Percentiles rank a stretch among this genome's conserved stretches.
Evolutionary conservation across 2,329 filamentous ascomycete genomes (phyloP).

Genomic region (Tolypocladium ophioglossoides): DNA sequence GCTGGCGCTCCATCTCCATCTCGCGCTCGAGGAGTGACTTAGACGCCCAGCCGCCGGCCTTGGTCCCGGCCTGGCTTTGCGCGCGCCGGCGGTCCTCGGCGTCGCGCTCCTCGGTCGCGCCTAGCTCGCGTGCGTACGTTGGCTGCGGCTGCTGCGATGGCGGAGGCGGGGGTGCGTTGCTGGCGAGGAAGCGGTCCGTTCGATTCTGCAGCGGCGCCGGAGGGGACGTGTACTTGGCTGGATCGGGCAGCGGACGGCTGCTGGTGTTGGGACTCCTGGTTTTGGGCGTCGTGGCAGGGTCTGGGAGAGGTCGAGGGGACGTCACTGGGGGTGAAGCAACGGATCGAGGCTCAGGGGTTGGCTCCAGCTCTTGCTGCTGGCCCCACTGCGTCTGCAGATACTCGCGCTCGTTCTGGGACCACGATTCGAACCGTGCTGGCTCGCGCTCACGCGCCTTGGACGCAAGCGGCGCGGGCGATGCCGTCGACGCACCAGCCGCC

Average conservation of each 20-base stretch:
- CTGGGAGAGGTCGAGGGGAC: conserved; percentile 32
- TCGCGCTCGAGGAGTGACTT: conserved; percentile 68
- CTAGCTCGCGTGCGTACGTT: conserved; percentile 45
- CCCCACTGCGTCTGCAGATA: conserved; percentile 46
- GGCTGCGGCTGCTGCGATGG: conserved; percentile 26
- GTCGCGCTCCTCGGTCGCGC: conserved; percentile 49
- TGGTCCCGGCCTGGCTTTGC: conserved; percentile 48
- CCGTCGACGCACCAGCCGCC: conserved; percentile 1
- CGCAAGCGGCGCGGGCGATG: neutral
- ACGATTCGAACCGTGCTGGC: conserved; percentile 47
- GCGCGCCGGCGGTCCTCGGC: conserved; percentile 50
- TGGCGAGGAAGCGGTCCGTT: conserved; percentile 47
- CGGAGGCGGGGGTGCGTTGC: conserved; percentile 42
- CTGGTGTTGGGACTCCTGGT: conserved; percentile 27
- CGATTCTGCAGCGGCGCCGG: conserved; percentile 27
- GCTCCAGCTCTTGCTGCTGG: conserved; percentile 19
- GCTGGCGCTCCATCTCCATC: conserved; percentile 69
- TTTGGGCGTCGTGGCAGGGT: conserved; percentile 20
- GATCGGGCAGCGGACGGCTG: conserved; percentile 44
- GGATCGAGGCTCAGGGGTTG: conserved; percentile 4
- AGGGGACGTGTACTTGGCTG: conserved; percentile 21
- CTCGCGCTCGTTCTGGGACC: conserved; percentile 54
- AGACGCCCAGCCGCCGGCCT: conserved; percentile 51
- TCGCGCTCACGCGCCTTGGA: neutral
- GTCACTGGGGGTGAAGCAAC: neutral